Base-by-base conservation (phyloP, 169 alveolate species). In the Plasmodium inui region DNA sequence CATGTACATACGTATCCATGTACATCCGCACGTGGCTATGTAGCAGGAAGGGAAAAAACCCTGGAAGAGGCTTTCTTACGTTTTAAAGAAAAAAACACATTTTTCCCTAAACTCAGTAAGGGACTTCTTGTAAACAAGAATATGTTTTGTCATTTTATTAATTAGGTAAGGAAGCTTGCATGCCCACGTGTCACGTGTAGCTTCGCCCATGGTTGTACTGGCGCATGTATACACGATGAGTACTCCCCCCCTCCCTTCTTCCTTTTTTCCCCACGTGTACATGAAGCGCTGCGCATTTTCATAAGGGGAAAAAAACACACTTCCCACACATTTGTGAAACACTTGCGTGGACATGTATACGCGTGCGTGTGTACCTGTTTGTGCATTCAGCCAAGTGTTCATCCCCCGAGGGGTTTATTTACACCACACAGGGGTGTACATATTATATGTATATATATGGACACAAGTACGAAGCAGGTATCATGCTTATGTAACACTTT, bases 1-100 rank as follows among this genome's bases (percentile, higher is more conserved):
- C 46, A 34, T 79, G 55, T 41, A 79, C 50, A 41, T 79, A 79
- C 50, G 83, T 76, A 76, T 76, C 30, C 50, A 76, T 79, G n/a
- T 37, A 26, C 22, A 73, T 79, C 41, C 57, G 46, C 17, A 41
- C 57, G 70, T 41, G 84, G 10, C 22, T 3, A 37, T 37, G 71
- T 32, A 79, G 19, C 46, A 37, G 55, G 19, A 50, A 37, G 70
- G 50, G 70, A 79, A 79, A 17, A 41, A 22, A 41, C 76, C 41
- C 10, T 8, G 76, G 37, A 67, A n/a, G 37, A 67, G 28, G 76
- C 37, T 19, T 67, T 26, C 76, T 67, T 67, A 67, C 76, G 6
- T 22, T 67, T 67, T 67, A 67, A 19, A 67, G 76, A 28, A 67
- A 67, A 67, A 67, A 67, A 67, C 7, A 57, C 12, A 22, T 26